Base-by-base conservation (phyloP, 1,284 basidiomycete genomes). In the Sparassis latifolia region DNA sequence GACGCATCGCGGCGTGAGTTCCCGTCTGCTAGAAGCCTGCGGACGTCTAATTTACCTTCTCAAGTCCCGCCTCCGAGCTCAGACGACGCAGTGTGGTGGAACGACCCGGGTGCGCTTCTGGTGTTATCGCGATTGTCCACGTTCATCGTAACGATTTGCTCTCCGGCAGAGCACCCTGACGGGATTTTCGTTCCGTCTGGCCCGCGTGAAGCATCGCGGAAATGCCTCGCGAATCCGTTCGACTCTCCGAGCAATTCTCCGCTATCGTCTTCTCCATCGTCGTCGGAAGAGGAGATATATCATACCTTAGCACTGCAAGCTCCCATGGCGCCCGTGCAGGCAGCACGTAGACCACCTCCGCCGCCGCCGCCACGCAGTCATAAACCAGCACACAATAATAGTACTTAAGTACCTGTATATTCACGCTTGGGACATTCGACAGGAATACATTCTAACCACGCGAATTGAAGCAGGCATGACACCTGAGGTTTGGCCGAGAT, bases 281-380 rank as follows among this genome's bases (percentile, higher is more conserved):
- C 85, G 12, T 90, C 89, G 1, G 89, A 91, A 55, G 88, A 91
- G 63, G 87, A 89, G 59, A 68, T 91, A 10, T 91, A 79, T 44
- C 77, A 86, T 58, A 86, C 84, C 4, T 69, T 83, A 33, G 72
- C 76, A 29, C 63, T 89, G 49, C 85, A 80, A 55, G 71, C 78
- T 44, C 83, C 86, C 10, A 79, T 87, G 52, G 67, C 68, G 10
- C 63, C 62, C 5, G 56, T 49, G 9, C 58, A 53, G 29, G 50
- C 55, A 32, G 62, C 68, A 9, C 64, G 64, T 49, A 67, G 64
- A 56, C 62, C 63, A 32, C 70, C 71, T 7, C 52, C 52, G 4
- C 70, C 69, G 4, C 70, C 69, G 0, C 68, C 69, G 10, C 60
- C 63, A 32, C 63, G 65, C 29, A 44, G 42, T 44, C 31, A 10